Percentiles rank a stretch among this genome's conserved stretches.
phyloP scores from a whole-genome alignment of 495 filamentous ascomycete species.

The Aspergillus nidulans region DNA sequence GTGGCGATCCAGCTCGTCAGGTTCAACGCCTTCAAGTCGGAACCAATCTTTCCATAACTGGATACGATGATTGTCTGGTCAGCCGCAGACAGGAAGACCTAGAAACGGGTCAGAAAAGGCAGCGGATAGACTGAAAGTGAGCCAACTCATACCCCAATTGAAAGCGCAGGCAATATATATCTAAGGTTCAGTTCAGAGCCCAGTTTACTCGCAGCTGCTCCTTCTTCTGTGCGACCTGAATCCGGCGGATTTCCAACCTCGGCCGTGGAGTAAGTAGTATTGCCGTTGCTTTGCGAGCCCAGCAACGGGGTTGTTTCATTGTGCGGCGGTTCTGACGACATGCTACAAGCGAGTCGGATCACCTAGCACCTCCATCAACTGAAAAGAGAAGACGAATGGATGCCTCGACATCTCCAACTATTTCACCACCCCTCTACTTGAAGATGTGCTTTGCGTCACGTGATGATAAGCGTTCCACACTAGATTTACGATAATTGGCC shows the following conservation, averaged over 20 bases:
- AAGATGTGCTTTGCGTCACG: slow-evolving; percentile 1
- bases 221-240: slow-evolving; percentile 6
- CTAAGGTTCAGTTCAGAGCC: slow-evolving; percentile 31
- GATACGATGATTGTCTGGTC: slow-evolving; percentile 82
- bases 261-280: slow-evolving; percentile 18
- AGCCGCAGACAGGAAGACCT: slow-evolving; percentile 67
- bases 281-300: slow-evolving; percentile 23
- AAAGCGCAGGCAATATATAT: slow-evolving; percentile 48
- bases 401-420: neutral
- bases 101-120: slow-evolving; percentile 3
- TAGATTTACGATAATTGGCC: slow-evolving; percentile 2
- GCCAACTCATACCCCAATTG: slow-evolving; percentile 43
- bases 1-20: slow-evolving; percentile 84
- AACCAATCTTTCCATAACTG: slow-evolving; percentile 77
- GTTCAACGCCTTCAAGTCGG: slow-evolving; percentile 71
- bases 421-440: neutral
- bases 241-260: slow-evolving; percentile 17
- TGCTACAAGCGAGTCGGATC: slow-evolving; percentile 1
- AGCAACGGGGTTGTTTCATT: slow-evolving; percentile 45
- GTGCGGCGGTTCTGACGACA: slow-evolving; percentile 25
- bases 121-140: neutral
- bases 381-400: neutral
- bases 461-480: neutral
- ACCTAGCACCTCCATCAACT: slow-evolving; percentile 5
- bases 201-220: slow-evolving; percentile 24